Evolutionary conservation across 495 filamentous ascomycete genomes (phyloP).

Genomic region (Cudoniella acicularis): DNA sequence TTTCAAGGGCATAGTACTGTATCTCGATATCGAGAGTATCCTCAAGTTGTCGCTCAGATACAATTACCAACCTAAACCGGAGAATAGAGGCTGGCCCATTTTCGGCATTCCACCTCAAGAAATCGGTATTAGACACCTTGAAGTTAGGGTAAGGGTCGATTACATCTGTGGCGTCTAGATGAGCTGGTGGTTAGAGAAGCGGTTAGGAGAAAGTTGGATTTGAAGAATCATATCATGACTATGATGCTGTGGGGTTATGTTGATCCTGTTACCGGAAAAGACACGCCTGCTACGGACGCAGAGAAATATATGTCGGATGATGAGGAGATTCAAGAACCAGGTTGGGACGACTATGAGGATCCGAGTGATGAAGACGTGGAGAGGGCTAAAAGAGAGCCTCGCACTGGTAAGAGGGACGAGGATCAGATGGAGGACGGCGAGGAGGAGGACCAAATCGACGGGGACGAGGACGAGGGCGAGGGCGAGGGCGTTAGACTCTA

Average conservation of each 20-base stretch:
- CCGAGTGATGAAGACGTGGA: background rate
- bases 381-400: too few species aligned
- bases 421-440: background rate
- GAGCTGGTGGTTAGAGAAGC: constrained; percentile 51
- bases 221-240: constrained; percentile 38
- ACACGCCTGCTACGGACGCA: constrained; percentile 33
- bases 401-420: background rate
- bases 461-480: too few species aligned
- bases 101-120: constrained; percentile 45
- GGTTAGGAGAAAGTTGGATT: constrained; percentile 38
- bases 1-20: too few species aligned
- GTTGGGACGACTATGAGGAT: constrained; percentile 1
- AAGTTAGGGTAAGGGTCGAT: constrained; percentile 43
- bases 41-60: constrained; percentile 42
- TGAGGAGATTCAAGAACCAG: constrained; percentile 14
- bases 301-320: constrained; percentile 44
- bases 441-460: too few species aligned
- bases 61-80: constrained; percentile 6
- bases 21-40: constrained; percentile 39
- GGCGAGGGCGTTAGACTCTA: too few species aligned
- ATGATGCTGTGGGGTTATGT: constrained; percentile 57
- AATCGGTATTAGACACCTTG: constrained; percentile 46
- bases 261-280: constrained; percentile 37
- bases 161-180: constrained; percentile 48
- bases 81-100: constrained; percentile 21